Conservation (phyloP, 2,329 filamentous ascomycete genomes). For the Paracoccidioides lutzii region DNA sequence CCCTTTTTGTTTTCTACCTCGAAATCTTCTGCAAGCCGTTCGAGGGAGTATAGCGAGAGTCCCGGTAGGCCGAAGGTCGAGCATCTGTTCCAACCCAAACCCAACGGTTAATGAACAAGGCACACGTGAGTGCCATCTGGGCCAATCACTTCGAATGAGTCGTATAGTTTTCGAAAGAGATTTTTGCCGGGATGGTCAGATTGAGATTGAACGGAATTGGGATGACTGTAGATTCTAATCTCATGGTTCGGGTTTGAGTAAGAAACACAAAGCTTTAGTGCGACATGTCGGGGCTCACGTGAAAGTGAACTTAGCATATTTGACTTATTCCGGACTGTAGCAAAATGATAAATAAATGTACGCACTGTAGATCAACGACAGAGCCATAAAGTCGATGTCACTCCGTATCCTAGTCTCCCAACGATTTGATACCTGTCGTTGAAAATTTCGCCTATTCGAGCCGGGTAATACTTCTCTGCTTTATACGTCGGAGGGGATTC, state of each 20-base stretch:
- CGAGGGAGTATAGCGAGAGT: constrained; percentile 3
- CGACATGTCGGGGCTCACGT: neutral
- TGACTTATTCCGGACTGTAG: neutral
- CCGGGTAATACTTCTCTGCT: constrained; percentile 9
- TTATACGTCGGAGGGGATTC: constrained; percentile 7
- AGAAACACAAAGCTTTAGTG: neutral
- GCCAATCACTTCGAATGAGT: constrained; percentile 8
- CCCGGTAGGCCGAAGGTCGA: constrained; percentile 5
- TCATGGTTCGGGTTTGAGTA: constrained; percentile 5
- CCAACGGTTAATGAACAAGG: constrained; percentile 9
- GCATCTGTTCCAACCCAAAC: constrained; percentile 7
- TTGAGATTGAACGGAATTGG: neutral
- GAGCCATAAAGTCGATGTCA: constrained; percentile 15
- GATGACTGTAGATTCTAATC: constrained; percentile 5
- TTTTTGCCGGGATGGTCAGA: constrained; percentile 5
- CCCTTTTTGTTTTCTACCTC: constrained; percentile 17
- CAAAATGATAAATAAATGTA: neutral
- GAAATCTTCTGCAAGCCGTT: neutral
- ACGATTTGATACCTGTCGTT: constrained; percentile 12
- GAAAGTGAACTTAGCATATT: neutral
- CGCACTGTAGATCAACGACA: constrained; percentile 10
- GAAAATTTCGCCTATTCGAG: constrained; percentile 6
- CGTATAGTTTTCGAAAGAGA: constrained; percentile 7
- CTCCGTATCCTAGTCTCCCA: constrained; percentile 15
- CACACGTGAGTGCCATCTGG: constrained; percentile 7